These are phyloP conservation scores for Podospora didyma DNA, from an alignment of 495 filamentous ascomycete species.

Conservation along the genomic window DNA sequence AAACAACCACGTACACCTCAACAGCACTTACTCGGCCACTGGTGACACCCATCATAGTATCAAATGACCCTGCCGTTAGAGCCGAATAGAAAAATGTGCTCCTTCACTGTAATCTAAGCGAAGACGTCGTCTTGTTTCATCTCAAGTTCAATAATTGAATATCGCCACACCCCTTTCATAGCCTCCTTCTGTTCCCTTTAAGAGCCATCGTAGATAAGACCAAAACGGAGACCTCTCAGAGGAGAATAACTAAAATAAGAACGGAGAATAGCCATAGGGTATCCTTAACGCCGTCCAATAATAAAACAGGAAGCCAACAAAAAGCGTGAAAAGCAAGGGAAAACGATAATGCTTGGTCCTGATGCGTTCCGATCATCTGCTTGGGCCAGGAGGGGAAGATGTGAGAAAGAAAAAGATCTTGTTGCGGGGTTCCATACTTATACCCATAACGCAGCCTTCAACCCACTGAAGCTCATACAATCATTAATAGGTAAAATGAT, in stretches of 20 bases:
- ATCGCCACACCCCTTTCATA: neutral
- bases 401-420: too few species aligned
- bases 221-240: neutral
- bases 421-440: too few species aligned
- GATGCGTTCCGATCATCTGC: neutral
- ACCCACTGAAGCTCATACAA: too few species aligned
- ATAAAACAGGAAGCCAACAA: neutral
- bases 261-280: constrained; percentile 13
- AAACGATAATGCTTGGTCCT: neutral
- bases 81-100: neutral
- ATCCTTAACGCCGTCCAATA: constrained; percentile 17
- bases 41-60: too few species aligned
- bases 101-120: neutral
- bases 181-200: neutral
- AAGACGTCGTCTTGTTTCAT: too few species aligned
- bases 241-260: neutral
- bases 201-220: neutral
- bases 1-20: too few species aligned
- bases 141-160: neutral
- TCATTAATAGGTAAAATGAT: neutral
- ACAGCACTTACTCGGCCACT: too few species aligned
- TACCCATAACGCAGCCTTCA: too few species aligned
- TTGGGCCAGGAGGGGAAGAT: too few species aligned
- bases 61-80: too few species aligned
- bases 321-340: neutral